Percentiles rank a stretch among this genome's conserved stretches.
Evolutionary conservation across 257 asterid species (phyloP).

Genomic region (Verbascum thapsus): DNA sequence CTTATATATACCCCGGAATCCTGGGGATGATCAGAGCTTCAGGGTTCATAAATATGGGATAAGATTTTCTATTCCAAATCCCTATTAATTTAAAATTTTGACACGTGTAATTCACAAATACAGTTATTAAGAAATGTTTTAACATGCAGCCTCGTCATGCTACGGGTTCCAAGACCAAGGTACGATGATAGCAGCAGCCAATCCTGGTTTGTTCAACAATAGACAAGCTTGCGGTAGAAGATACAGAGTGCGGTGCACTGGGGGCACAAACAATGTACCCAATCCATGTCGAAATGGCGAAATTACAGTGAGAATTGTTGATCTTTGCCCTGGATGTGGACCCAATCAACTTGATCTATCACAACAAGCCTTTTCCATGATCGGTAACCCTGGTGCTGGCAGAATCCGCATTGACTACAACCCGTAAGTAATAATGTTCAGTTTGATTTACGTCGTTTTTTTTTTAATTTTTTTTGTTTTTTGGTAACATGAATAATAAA

Average conservation of each 20-base stretch:
- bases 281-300: constrained; percentile 34
- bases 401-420: constrained; percentile 26
- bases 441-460: too few species aligned
- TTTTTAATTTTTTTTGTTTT: too few species aligned
- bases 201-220: constrained; percentile 32
- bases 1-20: too few species aligned
- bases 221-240: constrained; percentile 36
- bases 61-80: too few species aligned
- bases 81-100: too few species aligned
- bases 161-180: constrained; percentile 34
- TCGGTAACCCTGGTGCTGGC: constrained; percentile 43
- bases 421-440: not conserved
- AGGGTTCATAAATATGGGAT: too few species aligned
- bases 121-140: too few species aligned
- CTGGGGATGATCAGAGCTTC: too few species aligned
- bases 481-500: too few species aligned
- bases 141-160: constrained; percentile 40
- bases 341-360: constrained; percentile 45
- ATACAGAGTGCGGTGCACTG: constrained; percentile 37
- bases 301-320: constrained; percentile 37
- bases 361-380: constrained; percentile 33
- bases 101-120: too few species aligned
- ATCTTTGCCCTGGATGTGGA: constrained; percentile 37
- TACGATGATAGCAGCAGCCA: constrained; percentile 44
- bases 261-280: constrained; percentile 31